Percentiles rank a stretch among this genome's conserved stretches.
phyloP scores from a whole-genome alignment of 2,329 filamentous ascomycete genomes.

The Calonectria montana region DNA sequence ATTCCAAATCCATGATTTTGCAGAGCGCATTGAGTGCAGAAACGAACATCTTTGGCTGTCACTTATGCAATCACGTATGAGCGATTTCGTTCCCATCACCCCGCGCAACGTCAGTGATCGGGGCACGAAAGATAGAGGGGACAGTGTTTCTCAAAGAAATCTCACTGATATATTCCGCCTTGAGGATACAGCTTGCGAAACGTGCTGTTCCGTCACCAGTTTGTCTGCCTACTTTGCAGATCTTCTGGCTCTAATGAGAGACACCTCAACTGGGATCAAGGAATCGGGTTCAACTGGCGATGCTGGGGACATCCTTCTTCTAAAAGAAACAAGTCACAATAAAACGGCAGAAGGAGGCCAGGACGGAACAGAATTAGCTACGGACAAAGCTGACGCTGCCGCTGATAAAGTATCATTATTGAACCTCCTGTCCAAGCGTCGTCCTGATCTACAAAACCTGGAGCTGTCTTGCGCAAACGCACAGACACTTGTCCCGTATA shows the following conservation, averaged over 20 bases:
- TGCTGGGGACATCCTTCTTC: not conserved
- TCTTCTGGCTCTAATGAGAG: not conserved
- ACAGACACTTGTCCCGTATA: constrained; percentile 16
- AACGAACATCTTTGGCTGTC: not conserved
- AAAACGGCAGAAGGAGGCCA: not conserved
- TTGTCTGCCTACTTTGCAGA: not conserved
- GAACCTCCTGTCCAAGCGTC: not conserved
- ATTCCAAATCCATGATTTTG: not conserved
- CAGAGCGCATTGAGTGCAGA: not conserved
- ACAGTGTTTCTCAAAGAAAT: not conserved
- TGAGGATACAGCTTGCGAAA: not conserved
- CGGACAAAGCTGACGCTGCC: not conserved
- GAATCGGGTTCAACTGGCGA: not conserved
- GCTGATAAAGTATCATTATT: not conserved
- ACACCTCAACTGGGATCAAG: not conserved
- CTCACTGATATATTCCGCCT: not conserved
- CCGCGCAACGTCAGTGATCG: not conserved
- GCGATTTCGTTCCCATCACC: not conserved
- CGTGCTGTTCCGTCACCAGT: not conserved
- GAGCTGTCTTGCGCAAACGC: constrained; percentile 20
- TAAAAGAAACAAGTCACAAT: not conserved
- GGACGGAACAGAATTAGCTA: not conserved
- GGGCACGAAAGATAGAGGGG: not conserved
- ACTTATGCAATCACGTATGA: not conserved
- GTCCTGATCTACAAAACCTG: constrained; percentile 13